Conservation (phyloP, 768 basidiomycete species). For the Candolleomyces efflorescens region DNA sequence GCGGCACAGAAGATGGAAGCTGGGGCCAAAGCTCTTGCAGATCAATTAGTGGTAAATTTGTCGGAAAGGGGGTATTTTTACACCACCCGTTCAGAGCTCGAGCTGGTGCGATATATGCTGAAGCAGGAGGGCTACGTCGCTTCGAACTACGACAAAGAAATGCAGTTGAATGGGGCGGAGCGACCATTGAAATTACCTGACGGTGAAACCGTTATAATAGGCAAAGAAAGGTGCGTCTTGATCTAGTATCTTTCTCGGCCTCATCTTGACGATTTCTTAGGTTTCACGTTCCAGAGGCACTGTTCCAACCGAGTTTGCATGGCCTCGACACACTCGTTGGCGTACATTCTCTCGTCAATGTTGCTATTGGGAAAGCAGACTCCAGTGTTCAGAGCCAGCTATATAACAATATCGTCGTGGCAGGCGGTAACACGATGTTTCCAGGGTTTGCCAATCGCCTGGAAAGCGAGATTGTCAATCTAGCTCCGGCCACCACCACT, state of each 20-base stretch:
- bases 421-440: constrained; percentile 56
- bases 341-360: constrained; percentile 19
- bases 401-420: constrained; percentile 55
- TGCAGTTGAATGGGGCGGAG: constrained; percentile 51
- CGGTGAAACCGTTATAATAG: constrained; percentile 72
- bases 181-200: constrained; percentile 68
- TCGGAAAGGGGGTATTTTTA: too few relatives aligned
- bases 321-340: neutral
- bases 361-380: constrained; percentile 54
- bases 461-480: constrained; percentile 21
- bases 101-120: constrained; percentile 79
- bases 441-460: constrained; percentile 53
- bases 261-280: neutral
- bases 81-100: too few relatives aligned
- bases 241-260: constrained; percentile 11
- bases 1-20: constrained; percentile 79
- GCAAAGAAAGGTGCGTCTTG: constrained; percentile 48
- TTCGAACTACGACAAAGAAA: constrained; percentile 68
- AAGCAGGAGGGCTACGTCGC: constrained; percentile 66
- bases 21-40: constrained; percentile 41
- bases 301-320: neutral
- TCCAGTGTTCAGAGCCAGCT: constrained; percentile 50
- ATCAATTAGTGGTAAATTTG: neutral
- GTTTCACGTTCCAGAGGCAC: neutral
- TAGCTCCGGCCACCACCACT: constrained; percentile 14